Base-by-base conservation (phyloP, 257 asterid species). In the Solanum infundibuliforme region DNA sequence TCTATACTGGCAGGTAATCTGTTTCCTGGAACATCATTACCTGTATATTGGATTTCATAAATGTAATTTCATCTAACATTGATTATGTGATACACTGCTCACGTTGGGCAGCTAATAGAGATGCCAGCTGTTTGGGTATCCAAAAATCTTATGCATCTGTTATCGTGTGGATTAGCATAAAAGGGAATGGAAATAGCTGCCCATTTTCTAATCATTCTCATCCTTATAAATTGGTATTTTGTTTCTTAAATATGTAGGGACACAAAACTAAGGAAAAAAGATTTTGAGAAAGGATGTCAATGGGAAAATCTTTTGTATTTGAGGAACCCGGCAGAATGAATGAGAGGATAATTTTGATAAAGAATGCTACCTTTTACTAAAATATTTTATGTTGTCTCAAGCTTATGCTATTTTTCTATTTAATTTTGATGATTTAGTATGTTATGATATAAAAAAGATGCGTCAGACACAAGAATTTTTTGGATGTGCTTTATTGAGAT, bases 1-100 rank as follows among this genome's bases (percentile, higher is more conserved):
- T 91, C 95, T 96, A 32, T 96, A 91, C 91, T 96, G 98, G 99
- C 99, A 96, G 99, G 98, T 93, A 86, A 89, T 11, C 29, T 86
- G 55, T 75, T 71, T 46, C 31, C 43, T 83, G 60, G 14, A 86
- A 69, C 65, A 43, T 43, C 83, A 16, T 86, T 12, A 86, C 48
- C 35, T 86, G 48, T 43, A 12, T 46, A 27, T 46, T 60, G 38
- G 81, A 62, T 69, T 85, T 36, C 36, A 8, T 85, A 38, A 66
- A 35, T 39, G 87, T 62, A 46, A 5, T 27, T 81, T 81, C 39
- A 46, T 39, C 36, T 1, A 14, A 27, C 83, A 86, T 41, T 86
- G 52, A 69, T 29, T 46, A 29, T 29, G 41, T 86, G 84, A 71
- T 20, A 20, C 72, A 32, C 31, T 48, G 62, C 12, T 71, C 71